Base-by-base conservation (phyloP, 805 yeast species). In the Pichia manshurica region DNA sequence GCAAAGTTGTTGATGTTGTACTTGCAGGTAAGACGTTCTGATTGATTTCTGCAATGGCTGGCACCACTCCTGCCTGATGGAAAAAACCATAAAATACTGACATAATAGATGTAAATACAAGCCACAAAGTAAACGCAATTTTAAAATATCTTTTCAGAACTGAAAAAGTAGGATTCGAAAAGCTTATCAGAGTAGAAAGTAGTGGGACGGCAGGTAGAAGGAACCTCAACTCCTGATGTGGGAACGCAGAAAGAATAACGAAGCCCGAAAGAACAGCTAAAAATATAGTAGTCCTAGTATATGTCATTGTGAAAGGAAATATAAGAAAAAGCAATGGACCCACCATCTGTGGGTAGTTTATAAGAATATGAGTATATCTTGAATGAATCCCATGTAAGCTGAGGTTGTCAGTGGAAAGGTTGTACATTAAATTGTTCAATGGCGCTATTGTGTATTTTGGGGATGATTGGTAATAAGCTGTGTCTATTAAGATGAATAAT, bases 201-300 rank as follows among this genome's bases (percentile, higher is more conserved):
- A 90, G 66, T 0, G 99, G 97, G 1, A 85, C 68, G 19, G 84
- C 59, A 0, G 99, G 98, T 0, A 81, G 61, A 39, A 95, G 65
- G 61, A 93, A 93, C 45, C 99, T 70, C n/a, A 88, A 71, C 61
- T 93, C 99, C 63, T 93, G 99, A 63, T 93, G 99, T 15, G 95
- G 95, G 20, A 88, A 73, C 0, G 79, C 2, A 0, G 97, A 87
- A 23, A 93, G 68, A 3, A 78, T 46, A 0, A 70, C 4, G 1
- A 87, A 23, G 0, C 89, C 95, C 4, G 96, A 79, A 2, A 77
- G 47, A 0, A 82, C 69, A 1, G 90, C 65, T 34, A 81, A 65
- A 52, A 79, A 75, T 1, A 90, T 81, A 2, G 83, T 68, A 0
- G 84, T 74, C 23, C 54, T 66, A 55, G 71, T 59, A 57, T 78